Conservation (phyloP, 2,329 filamentous ascomycete species). For the Ophiostoma sp. region DNA sequence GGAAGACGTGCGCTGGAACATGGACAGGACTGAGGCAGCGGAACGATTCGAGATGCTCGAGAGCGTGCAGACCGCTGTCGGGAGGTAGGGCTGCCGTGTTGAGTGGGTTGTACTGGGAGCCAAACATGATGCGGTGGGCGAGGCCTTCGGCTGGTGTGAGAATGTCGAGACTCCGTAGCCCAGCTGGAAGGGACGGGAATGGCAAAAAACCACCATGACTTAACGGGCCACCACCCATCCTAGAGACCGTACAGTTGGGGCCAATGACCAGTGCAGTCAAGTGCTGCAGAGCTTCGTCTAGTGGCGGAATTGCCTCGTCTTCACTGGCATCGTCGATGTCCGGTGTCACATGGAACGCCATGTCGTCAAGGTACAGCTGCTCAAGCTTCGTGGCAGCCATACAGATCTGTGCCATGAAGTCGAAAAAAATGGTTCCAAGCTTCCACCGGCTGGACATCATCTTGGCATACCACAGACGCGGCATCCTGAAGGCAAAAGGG, state of each 20-base stretch:
- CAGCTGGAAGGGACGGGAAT: constrained; percentile 20
- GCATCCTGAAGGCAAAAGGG: background rate
- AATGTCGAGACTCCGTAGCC: constrained; percentile 28
- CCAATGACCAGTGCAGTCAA: constrained; percentile 27
- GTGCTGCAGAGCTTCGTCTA: background rate
- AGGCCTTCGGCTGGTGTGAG: background rate
- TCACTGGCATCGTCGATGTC: no score
- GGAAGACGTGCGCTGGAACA: background rate
- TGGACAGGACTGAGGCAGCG: constrained; percentile 8
- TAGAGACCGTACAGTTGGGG: background rate
- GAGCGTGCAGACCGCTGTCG: background rate
- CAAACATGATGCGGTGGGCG: background rate
- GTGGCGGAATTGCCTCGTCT: background rate
- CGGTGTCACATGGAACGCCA: background rate
- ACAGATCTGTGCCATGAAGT: constrained; percentile 14
- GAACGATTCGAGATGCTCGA: constrained; percentile 24
- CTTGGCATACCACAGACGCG: background rate
- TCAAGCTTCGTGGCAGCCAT: constrained; percentile 22
- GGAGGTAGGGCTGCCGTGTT: no score
- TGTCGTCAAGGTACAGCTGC: constrained; percentile 25
- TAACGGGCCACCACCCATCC: no score
- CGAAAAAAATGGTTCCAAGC: background rate
- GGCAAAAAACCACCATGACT: background rate
- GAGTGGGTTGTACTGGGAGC: background rate
- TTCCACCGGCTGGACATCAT: background rate